These are phyloP conservation scores for Solanum acaule DNA, from an alignment of 257 asterid species.

Conservation along the genomic window DNA sequence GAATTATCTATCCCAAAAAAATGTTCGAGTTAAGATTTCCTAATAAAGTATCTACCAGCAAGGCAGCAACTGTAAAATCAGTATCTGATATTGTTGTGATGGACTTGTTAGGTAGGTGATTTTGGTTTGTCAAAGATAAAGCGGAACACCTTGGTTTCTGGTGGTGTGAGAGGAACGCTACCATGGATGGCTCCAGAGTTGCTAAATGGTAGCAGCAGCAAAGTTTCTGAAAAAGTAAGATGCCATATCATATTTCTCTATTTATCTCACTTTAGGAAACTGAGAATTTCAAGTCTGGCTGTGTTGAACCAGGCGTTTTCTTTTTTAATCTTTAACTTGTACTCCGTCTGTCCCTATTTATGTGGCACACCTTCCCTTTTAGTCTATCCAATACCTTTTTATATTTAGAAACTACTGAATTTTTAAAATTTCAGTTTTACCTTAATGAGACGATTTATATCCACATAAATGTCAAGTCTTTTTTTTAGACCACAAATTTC, in stretches of 20 bases:
- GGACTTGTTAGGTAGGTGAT: constrained; percentile 71
- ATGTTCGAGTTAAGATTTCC: not conserved
- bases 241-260: not conserved
- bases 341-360: not conserved
- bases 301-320: not conserved
- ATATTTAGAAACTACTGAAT: not conserved
- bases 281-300: not conserved
- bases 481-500: not conserved
- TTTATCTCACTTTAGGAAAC: not conserved
- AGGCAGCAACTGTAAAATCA: not conserved
- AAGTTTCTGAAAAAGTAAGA: constrained; percentile 86
- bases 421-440: not conserved
- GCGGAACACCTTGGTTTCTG: constrained; percentile 89
- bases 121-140: constrained; percentile 86
- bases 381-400: not conserved
- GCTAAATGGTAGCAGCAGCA: constrained; percentile 67
- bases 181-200: constrained; percentile 99
- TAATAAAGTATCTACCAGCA: not conserved
- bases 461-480: not conserved
- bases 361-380: not conserved
- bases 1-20: not conserved
- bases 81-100: not conserved
- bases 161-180: constrained; percentile 91
- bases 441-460: not conserved
- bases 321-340: not conserved